These are phyloP conservation scores for Xylaria telfairii DNA, from an alignment of 495 filamentous ascomycete species.

Conservation along the genomic window DNA sequence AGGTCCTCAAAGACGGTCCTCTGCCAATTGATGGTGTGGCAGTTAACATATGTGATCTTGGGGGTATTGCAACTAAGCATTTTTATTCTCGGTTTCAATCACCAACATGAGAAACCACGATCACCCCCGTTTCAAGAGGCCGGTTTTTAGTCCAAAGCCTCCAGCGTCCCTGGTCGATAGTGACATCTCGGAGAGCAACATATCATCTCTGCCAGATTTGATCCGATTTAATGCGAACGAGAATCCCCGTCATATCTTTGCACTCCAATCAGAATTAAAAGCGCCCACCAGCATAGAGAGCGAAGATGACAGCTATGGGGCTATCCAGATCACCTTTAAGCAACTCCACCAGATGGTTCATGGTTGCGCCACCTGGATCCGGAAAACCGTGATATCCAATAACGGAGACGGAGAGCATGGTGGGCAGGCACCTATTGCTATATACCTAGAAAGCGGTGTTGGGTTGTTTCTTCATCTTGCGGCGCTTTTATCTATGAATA, in stretches of 20 bases:
- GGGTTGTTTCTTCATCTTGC: constrained; percentile 39
- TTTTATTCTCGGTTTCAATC: background rate
- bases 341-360: constrained; percentile 1
- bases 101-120: background rate
- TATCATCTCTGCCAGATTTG: constrained; percentile 24
- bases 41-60: background rate
- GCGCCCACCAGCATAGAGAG: background rate
- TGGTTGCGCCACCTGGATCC: constrained; percentile 17
- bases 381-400: background rate
- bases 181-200: background rate
- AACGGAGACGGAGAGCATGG: constrained; percentile 7
- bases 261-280: constrained; percentile 21
- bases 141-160: background rate
- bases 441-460: constrained; percentile 45
- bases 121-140: background rate
- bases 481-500: constrained; percentile 38
- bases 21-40: background rate
- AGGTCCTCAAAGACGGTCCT: background rate
- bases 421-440: constrained; percentile 37
- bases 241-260: constrained; percentile 23
- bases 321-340: background rate
- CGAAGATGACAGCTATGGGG: background rate
- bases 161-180: background rate
- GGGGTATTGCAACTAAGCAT: background rate
- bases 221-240: constrained; percentile 20